Evolutionary conservation across 805 yeast genomes (phyloP).

Genomic region (Candida golubevii): DNA sequence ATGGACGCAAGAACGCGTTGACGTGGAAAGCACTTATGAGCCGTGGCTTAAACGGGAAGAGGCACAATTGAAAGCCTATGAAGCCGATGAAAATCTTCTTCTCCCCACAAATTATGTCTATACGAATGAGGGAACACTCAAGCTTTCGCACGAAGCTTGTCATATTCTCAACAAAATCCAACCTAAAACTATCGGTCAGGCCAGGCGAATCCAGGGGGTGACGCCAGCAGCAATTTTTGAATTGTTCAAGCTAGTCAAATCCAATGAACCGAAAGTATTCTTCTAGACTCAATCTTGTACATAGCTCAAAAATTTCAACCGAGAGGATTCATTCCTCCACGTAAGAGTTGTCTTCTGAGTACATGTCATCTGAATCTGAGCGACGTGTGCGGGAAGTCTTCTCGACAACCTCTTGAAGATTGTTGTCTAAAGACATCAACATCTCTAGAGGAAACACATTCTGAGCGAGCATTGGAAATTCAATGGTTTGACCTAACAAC

Average conservation of each 20-base stretch:
- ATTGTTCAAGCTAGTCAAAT: conserved; percentile 52
- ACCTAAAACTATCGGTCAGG: conserved; percentile 92
- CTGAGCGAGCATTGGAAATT: conserved; percentile 30
- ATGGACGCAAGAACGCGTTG: conserved; percentile 55
- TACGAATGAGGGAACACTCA: conserved; percentile 42
- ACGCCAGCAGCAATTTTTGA: conserved; percentile 92
- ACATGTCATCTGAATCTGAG: no score
- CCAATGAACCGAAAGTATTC: conserved; percentile 11
- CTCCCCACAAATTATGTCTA: conserved; percentile 73
- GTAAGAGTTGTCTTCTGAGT: no score
- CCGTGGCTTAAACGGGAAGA: conserved; percentile 75
- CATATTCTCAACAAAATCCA: conserved; percentile 64
- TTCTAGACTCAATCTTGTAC: no score
- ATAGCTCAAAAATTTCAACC: no score
- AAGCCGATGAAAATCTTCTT: conserved; percentile 71
- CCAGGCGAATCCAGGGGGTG: conserved; percentile 88
- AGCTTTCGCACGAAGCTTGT: conserved; percentile 73
- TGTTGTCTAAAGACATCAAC: conserved; percentile 30
- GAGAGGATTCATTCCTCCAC: no score
- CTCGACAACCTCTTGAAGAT: conserved; percentile 16
- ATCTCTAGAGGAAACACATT: conserved; percentile 34
- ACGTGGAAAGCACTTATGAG: conserved; percentile 77
- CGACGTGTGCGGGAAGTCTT: background rate
- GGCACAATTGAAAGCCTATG: conserved; percentile 68
- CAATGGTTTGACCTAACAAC: conserved; percentile 17